These are phyloP conservation scores for Yamadazyma kanchanaburiensis DNA, from an alignment of 1,139 yeast genomes.

Conservation along the genomic window DNA sequence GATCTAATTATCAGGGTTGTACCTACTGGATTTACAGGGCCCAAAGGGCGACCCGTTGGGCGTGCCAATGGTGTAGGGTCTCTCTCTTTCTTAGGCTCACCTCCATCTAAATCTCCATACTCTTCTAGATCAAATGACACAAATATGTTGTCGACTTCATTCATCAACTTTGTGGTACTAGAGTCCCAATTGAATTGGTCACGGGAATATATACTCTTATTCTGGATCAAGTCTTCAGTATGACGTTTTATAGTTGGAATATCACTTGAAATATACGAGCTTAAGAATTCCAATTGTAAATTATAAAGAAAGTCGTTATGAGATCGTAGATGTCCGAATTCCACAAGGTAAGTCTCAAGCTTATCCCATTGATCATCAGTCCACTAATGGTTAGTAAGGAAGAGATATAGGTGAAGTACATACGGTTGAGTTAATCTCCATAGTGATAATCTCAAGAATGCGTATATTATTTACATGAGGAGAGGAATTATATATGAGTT, in stretches of 20 bases:
- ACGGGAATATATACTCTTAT: conserved; percentile 6
- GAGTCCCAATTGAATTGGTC: conserved; percentile 16
- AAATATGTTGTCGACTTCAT: conserved; percentile 19
- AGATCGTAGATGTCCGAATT: conserved; percentile 12
- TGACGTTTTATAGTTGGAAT: conserved; percentile 7
- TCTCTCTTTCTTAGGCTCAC: conserved; percentile 2
- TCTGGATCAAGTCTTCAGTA: conserved; percentile 7
- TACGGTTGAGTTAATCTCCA: too few relatives aligned
- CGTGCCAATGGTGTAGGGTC: conserved; percentile 1
- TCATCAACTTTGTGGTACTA: conserved; percentile 14
- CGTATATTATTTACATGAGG: too few relatives aligned
- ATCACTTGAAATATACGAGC: conserved; percentile 11
- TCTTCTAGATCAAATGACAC: conserved; percentile 14
- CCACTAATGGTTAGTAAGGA: too few relatives aligned
- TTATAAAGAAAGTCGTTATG: conserved; percentile 11
- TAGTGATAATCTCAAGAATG: too few relatives aligned
- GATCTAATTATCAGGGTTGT: conserved; percentile 1
- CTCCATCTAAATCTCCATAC: conserved; percentile 11
- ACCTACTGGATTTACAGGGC: background rate
- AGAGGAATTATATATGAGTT: too few relatives aligned
- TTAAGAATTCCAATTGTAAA: conserved; percentile 14
- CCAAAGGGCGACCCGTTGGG: background rate
- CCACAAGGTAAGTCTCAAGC: conserved; percentile 12
- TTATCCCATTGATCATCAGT: conserved; percentile 11
- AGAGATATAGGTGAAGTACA: too few relatives aligned